Base-by-base conservation (phyloP, 2,329 filamentous ascomycete species). In the Cadophora sp. region DNA sequence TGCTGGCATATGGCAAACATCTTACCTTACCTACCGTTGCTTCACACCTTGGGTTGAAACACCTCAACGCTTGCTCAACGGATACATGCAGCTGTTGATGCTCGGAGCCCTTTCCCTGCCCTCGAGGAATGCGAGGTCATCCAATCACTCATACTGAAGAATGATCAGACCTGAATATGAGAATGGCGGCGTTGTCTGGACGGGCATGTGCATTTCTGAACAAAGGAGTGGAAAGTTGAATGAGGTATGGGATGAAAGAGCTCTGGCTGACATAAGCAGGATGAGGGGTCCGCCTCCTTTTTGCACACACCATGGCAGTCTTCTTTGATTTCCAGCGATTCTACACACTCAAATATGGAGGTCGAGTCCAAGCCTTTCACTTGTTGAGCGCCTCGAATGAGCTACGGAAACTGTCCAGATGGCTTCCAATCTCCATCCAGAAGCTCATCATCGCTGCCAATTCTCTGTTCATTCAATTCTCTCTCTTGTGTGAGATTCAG, bases 41-140 rank as follows among this genome's bases (percentile, higher is more conserved):
- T 19, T 34, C 53, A 34, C 11, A 14, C 27, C 29, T 56, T 27
- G 50, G 34, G 27, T 31, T 26, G 31, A 43, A 43, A 43, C 34
- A 40, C 55, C 31, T 58, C 22, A 43, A 60, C 34, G 53, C 37
- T 19, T 46, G 19, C 22, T 27, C 14, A 4, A 48, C 58, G 58
- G 58, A 29, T 46, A 14, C 37, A 7, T 61, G 58, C 34, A 61
- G 58, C 40, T 43, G 31, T 34, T 58, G 55, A 58, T 58, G 12
- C 31, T 37, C 55, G 9, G 31, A 14, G 31, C 27, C 48, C n/a
- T 26, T 51, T 61, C 37, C 6, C 24, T 24, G 19, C 55, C n/a
- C 29, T 12, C n/a, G 6, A 22, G 12, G 3, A n/a, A 11, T n/a
- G n/a, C 7, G 11, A 37, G 31, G n/a, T 6, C 16, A 4, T 46